Conservation (phyloP, 2,329 filamentous ascomycete genomes). For the Exophiala mesophila region DNA sequence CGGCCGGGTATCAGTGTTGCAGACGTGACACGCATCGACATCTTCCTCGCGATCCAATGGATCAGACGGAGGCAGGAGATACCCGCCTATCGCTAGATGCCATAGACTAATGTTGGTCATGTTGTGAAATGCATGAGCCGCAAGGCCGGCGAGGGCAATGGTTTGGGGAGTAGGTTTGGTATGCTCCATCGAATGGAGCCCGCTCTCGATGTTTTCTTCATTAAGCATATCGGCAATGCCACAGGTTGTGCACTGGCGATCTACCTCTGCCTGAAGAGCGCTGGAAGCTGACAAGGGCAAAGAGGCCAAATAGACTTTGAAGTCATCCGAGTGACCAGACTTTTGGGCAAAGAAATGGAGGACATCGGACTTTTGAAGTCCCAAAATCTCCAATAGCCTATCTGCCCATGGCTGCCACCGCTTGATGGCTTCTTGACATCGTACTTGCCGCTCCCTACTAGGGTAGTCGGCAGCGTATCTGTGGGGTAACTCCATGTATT, state of each 20-base stretch:
- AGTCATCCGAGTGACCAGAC: conserved; percentile 7
- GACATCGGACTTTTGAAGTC: conserved; percentile 8
- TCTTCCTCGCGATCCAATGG: neutral
- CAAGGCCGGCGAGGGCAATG: conserved; percentile 14
- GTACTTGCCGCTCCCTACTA: conserved; percentile 11
- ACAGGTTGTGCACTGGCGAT: conserved; percentile 10
- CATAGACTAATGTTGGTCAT: conserved; percentile 20
- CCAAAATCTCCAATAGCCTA: conserved; percentile 7
- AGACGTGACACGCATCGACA: neutral
- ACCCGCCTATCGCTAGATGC: conserved; percentile 21
- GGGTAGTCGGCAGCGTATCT: conserved; percentile 17
- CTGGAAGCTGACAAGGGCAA: neutral
- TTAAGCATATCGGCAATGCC: conserved; percentile 10
- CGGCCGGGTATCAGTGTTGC: neutral
- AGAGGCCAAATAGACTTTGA: neutral
- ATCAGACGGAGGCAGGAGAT: conserved; percentile 10
- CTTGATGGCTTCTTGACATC: conserved; percentile 21
- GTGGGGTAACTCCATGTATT: conserved; percentile 16
- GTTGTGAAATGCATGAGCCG: conserved; percentile 17
- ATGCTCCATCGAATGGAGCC: conserved; percentile 8
- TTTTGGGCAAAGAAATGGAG: conserved; percentile 13
- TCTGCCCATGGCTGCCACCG: conserved; percentile 19
- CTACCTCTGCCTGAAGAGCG: conserved; percentile 9
- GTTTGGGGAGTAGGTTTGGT: conserved; percentile 12
- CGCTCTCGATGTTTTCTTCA: conserved; percentile 3